phyloP scores from a whole-genome alignment of 164 flowering plant species.

The Vitis amurensis region DNA sequence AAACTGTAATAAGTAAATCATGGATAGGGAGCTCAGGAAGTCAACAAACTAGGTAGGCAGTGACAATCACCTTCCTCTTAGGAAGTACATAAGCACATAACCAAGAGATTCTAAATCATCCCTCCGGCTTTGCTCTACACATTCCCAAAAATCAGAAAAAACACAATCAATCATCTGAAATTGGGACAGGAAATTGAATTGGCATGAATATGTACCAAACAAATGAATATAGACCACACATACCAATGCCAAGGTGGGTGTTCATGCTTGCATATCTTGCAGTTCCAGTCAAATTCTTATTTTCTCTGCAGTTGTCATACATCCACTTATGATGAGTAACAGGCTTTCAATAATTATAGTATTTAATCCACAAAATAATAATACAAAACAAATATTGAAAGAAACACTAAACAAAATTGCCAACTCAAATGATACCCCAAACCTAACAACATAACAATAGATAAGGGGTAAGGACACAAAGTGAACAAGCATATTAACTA shows the following conservation, averaged over 20 bases:
- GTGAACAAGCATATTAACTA: neutral
- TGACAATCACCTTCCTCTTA: constrained; percentile 74
- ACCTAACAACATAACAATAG: neutral
- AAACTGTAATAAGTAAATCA: neutral
- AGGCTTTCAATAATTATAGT: neutral
- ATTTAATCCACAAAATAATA: neutral
- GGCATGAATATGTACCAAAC: neutral
- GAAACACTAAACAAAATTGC: neutral
- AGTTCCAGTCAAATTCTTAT: constrained; percentile 91
- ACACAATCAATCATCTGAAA: neutral
- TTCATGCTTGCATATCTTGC: constrained; percentile 98
- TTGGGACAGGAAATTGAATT: neutral
- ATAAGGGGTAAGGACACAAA: neutral
- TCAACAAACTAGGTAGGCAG: neutral
- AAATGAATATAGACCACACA: constrained; percentile 6
- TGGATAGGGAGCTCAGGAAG: neutral
- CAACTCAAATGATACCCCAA: neutral
- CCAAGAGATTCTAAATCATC: constrained; percentile 97
- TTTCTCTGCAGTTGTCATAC: constrained; percentile 59
- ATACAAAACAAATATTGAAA: neutral
- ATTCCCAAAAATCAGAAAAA: constrained; percentile 12
- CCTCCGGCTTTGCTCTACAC: constrained; percentile 86
- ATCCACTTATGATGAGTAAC: neutral
- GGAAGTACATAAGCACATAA: constrained; percentile 86
- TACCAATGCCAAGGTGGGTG: constrained; percentile 96